Evolutionary conservation across 202 grass and related monocot species (phyloP).

Genomic region (Carex sylvatica): DNA sequence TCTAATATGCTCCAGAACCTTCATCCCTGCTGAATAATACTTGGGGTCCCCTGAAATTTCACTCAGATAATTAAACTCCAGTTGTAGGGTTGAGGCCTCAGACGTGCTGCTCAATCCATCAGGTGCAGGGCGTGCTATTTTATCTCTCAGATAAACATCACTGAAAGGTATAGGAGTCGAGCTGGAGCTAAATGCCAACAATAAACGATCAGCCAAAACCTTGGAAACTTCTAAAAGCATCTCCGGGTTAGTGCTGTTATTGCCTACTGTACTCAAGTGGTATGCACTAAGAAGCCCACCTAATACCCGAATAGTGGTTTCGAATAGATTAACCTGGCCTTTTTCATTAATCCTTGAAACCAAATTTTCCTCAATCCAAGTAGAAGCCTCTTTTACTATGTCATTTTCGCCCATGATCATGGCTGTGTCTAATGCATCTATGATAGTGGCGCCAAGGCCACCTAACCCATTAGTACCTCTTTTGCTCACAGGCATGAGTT

Average conservation of each 20-base stretch:
- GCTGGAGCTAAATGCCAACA: constrained; percentile 83
- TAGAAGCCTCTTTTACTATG: constrained; percentile 70
- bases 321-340: constrained; percentile 98
- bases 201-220: constrained; percentile 73
- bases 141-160: constrained; percentile 81
- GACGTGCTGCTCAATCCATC: constrained; percentile 94
- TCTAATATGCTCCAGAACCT: constrained; percentile 82
- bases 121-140: constrained; percentile 69
- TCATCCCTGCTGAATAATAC: constrained; percentile 80
- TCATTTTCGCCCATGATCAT: constrained; percentile 93
- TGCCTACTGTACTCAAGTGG: constrained; percentile 67
- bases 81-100: constrained; percentile 83
- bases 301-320: constrained; percentile 94
- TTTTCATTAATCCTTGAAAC: constrained; percentile 73
- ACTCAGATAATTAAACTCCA: constrained; percentile 97
- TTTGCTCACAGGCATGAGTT: constrained; percentile 84
- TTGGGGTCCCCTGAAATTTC: constrained; percentile 82
- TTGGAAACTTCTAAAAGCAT: constrained; percentile 74
- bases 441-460: constrained; percentile 79
- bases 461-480: constrained; percentile 87
- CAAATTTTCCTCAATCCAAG: constrained; percentile 84
- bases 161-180: constrained; percentile 91
- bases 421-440: constrained; percentile 90
- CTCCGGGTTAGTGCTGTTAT: constrained; percentile 42
- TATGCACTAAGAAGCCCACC: constrained; percentile 97